phyloP scores from a whole-genome alignment of 495 filamentous ascomycete species.

The Collariella sp. region DNA sequence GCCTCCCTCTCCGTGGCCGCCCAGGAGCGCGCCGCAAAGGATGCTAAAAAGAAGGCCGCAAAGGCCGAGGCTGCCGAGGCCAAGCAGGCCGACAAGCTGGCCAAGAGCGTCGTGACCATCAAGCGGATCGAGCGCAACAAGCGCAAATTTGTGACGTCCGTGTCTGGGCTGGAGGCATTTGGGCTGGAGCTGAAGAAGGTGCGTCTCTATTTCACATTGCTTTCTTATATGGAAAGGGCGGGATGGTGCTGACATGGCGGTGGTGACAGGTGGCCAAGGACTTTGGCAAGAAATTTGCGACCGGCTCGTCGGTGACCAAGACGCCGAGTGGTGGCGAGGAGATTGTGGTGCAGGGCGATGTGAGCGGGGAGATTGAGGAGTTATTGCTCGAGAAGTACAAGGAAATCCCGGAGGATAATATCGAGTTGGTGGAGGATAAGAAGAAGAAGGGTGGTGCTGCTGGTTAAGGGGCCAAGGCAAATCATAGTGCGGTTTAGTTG shows the following conservation, averaged over 20 bases:
- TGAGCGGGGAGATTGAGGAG: slow-evolving; percentile 89
- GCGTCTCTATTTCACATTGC: background rate
- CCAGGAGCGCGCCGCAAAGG: slow-evolving; percentile 85
- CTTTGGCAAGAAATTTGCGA: slow-evolving; percentile 88
- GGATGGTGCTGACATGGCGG: background rate
- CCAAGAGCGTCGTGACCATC: slow-evolving; percentile 73
- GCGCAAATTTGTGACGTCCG: slow-evolving; percentile 86
- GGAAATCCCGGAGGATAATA: slow-evolving; percentile 83
- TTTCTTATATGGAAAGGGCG: background rate
- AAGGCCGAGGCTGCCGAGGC: slow-evolving; percentile 79
- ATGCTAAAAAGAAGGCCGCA: slow-evolving; percentile 80
- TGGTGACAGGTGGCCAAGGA: slow-evolving; percentile 53
- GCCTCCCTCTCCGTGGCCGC: slow-evolving; percentile 79
- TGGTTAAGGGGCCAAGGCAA: background rate
- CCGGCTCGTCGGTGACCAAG: slow-evolving; percentile 87
- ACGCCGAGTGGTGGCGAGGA: slow-evolving; percentile 79
- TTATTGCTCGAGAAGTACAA: slow-evolving; percentile 79
- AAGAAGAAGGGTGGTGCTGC: slow-evolving; percentile 55
- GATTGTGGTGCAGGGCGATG: slow-evolving; percentile 95
- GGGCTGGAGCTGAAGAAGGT: slow-evolving; percentile 90
- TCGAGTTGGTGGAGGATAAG: slow-evolving; percentile 89
- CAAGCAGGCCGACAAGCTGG: slow-evolving; percentile 67
- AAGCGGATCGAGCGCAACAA: slow-evolving; percentile 98
- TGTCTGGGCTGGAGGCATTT: slow-evolving; percentile 82
- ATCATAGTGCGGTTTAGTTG: background rate